Evolutionary conservation across 768 basidiomycete genomes (phyloP).

Genomic region (Lentinula lateritia): DNA sequence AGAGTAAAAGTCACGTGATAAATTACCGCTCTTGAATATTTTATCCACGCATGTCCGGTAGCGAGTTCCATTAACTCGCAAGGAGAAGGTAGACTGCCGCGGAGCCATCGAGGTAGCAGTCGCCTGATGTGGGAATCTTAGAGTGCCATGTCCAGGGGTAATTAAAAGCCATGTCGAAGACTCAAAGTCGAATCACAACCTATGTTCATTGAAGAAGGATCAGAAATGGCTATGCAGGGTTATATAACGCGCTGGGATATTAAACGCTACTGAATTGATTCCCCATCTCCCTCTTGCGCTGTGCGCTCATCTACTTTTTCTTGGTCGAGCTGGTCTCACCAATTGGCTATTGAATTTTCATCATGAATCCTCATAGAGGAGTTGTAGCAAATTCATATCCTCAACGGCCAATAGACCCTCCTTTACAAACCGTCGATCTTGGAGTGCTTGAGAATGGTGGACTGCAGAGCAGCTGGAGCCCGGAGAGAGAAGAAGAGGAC

Average conservation of each 20-base stretch:
- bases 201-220: too few species aligned
- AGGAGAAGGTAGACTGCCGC: too few species aligned
- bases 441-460: slow-evolving; percentile 4
- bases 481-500: slow-evolving; percentile 8
- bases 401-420: slow-evolving; percentile 17
- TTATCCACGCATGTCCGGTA: too few species aligned
- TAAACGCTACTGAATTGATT: neutral
- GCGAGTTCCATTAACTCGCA: too few species aligned
- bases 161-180: too few species aligned
- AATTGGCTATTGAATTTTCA: slow-evolving; percentile 7
- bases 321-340: slow-evolving; percentile 20
- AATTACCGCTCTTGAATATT: too few species aligned
- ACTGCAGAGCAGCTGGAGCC: slow-evolving; percentile 6
- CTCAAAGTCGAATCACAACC: too few species aligned
- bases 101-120: too few species aligned
- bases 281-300: slow-evolving; percentile 3
- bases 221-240: neutral
- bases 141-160: too few species aligned
- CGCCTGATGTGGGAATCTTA: too few species aligned
- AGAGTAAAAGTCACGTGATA: neutral
- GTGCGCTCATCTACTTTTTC: slow-evolving; percentile 2
- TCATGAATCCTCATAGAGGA: slow-evolving; percentile 13
- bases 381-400: slow-evolving; percentile 13
- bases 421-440: slow-evolving; percentile 7
- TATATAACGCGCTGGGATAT: neutral